Evolutionary conservation across 2,329 filamentous ascomycete genomes (phyloP).

Genomic region (Catunica adiposa): DNA sequence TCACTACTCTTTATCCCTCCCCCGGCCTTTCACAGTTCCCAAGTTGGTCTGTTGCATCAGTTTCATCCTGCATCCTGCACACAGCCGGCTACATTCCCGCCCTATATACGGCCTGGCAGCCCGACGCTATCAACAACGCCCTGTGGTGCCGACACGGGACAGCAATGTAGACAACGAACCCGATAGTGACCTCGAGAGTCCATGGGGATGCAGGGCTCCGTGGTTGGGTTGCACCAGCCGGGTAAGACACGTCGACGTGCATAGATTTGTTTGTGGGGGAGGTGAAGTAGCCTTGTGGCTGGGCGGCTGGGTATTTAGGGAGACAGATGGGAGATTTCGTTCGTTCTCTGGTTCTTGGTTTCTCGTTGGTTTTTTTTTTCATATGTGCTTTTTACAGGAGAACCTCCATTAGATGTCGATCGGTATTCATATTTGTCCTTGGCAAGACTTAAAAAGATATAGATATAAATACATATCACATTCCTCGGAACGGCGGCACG

Average conservation of each 20-base stretch:
- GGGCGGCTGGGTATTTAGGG: no score
- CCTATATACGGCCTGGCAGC: neutral
- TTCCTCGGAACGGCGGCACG: no score
- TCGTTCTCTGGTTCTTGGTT: no score
- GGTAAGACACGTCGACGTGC: neutral
- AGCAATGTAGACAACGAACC: neutral
- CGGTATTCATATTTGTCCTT: no score
- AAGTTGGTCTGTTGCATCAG: neutral
- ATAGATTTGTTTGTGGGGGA: neutral
- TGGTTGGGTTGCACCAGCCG: neutral
- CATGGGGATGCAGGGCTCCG: neutral
- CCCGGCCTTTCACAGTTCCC: neutral
- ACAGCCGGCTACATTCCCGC: neutral
- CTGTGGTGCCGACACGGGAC: neutral
- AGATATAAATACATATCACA: no score
- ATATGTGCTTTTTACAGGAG: no score
- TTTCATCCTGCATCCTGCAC: neutral
- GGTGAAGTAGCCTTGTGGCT: no score
- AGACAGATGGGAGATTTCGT: no score
- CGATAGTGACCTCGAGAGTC: neutral
- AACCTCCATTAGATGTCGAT: no score
- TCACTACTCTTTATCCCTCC: neutral
- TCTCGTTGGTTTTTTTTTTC: no score
- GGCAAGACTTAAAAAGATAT: no score
- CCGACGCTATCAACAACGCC: neutral